These are phyloP conservation scores for Boechera divaricarpa DNA, from an alignment of 345 rosid genomes.

Conservation along the genomic window DNA sequence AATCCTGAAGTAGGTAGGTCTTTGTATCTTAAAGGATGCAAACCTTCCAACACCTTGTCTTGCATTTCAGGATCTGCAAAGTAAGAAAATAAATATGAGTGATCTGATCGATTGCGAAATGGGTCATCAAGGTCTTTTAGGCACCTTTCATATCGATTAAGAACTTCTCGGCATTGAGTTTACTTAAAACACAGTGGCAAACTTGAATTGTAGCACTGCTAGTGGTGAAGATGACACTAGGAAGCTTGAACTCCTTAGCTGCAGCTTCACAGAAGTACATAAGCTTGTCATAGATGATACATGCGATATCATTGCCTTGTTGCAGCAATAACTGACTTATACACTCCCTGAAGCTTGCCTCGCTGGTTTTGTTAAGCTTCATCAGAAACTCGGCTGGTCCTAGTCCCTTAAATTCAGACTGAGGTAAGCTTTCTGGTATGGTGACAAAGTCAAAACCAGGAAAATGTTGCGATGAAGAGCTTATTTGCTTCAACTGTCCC, in stretches of 20 bases:
- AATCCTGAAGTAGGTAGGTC: slow-evolving; percentile 32
- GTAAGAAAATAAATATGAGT: not conserved
- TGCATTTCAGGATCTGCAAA: slow-evolving; percentile 26
- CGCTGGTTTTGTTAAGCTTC: slow-evolving; percentile 48
- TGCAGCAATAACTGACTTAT: slow-evolving; percentile 24
- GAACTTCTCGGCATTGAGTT: slow-evolving; percentile 17
- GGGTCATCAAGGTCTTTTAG: not conserved
- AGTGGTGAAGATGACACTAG: slow-evolving; percentile 26
- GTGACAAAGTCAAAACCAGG: slow-evolving; percentile 50
- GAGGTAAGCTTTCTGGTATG: slow-evolving; percentile 46
- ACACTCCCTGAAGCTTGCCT: slow-evolving; percentile 40
- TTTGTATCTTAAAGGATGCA: slow-evolving; percentile 40
- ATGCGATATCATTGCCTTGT: slow-evolving; percentile 38
- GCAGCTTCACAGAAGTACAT: slow-evolving; percentile 41
- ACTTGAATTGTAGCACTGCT: slow-evolving; percentile 25
- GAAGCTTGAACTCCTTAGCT: slow-evolving; percentile 35
- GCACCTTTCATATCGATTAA: slow-evolving; percentile 28
- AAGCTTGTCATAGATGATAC: slow-evolving; percentile 51
- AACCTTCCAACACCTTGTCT: slow-evolving; percentile 19
- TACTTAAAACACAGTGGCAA: not conserved
- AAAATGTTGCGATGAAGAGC: not conserved
- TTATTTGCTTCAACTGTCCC: slow-evolving; percentile 41
- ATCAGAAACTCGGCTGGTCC: slow-evolving; percentile 7
- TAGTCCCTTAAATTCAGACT: not conserved
- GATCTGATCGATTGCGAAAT: not conserved